phyloP scores from a whole-genome alignment of 176 grass and related monocot species.

The Aegilops sharonensis region DNA sequence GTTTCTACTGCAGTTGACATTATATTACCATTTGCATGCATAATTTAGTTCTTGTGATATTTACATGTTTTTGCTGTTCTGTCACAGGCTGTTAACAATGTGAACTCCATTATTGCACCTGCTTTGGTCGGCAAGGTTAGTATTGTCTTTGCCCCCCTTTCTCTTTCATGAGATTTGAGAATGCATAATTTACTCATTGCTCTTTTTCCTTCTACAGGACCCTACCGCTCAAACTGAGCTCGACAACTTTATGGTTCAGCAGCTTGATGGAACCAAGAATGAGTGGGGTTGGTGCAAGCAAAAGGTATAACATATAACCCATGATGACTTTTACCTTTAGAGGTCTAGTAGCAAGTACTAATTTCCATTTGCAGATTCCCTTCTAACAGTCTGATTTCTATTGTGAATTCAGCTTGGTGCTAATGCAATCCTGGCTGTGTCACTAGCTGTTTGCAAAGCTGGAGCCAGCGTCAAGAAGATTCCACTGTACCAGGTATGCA shows the following conservation, averaged over 20 bases:
- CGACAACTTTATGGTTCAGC: slow-evolving; percentile 94
- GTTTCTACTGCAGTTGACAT: neutral
- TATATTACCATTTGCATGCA: neutral
- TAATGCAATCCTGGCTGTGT: slow-evolving; percentile 93
- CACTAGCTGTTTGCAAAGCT: slow-evolving; percentile 90
- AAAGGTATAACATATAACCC: slow-evolving; percentile 44
- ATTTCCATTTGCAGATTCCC: neutral
- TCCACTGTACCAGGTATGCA: slow-evolving; percentile 70
- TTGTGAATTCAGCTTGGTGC: slow-evolving; percentile 73
- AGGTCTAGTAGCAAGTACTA: neutral
- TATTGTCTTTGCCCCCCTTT: slow-evolving; percentile 29
- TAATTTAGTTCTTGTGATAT: neutral
- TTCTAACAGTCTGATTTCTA: neutral
- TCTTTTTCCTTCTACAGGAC: slow-evolving; percentile 46
- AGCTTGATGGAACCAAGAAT: slow-evolving; percentile 91
- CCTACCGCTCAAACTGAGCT: slow-evolving; percentile 66
- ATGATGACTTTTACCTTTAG: neutral
- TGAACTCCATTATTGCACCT: slow-evolving; percentile 83
- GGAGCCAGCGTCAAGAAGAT: slow-evolving; percentile 79
- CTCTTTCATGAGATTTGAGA: neutral
- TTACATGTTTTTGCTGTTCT: neutral
- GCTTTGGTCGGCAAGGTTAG: slow-evolving; percentile 78
- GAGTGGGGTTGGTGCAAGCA: slow-evolving; percentile 99
- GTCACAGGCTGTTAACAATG: slow-evolving; percentile 80
- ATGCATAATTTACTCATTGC: neutral